Percentiles rank a stretch among this genome's conserved stretches.
phyloP scores from a whole-genome alignment of 2,329 filamentous ascomycete species.

The Cladosporium colombiae region DNA sequence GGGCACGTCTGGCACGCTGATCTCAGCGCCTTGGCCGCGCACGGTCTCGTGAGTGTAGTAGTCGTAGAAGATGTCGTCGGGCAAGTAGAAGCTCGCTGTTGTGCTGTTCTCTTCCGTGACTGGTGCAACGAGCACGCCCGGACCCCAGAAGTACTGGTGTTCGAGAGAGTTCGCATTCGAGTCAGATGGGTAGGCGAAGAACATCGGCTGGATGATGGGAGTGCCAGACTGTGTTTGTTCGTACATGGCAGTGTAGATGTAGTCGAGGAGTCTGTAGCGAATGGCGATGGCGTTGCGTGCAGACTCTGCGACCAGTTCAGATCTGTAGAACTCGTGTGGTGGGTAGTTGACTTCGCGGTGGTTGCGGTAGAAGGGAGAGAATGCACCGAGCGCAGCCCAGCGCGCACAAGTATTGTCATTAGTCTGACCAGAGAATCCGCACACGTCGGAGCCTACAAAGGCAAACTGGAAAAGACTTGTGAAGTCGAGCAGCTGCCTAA shows the following conservation, averaged over 20 bases:
- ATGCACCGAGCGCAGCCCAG: constrained; percentile 74
- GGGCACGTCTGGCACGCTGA: constrained; percentile 49
- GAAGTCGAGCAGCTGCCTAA: constrained; percentile 48
- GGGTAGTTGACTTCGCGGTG: constrained; percentile 60
- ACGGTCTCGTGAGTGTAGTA: constrained; percentile 56
- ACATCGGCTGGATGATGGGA: constrained; percentile 69
- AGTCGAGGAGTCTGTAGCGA: constrained; percentile 76
- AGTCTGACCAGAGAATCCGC: constrained; percentile 70
- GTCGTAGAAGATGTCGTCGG: constrained; percentile 61
- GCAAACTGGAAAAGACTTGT: constrained; percentile 51
- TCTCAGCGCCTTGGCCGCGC: constrained; percentile 47
- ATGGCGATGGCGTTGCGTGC: constrained; percentile 69
- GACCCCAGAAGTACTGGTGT: constrained; percentile 62
- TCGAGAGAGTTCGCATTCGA: constrained; percentile 54
- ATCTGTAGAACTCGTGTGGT: constrained; percentile 73
- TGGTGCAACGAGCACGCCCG: constrained; percentile 58
- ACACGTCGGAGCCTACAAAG: constrained; percentile 64
- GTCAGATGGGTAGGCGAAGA: constrained; percentile 68
- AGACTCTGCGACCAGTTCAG: constrained; percentile 62
- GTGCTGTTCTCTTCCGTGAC: constrained; percentile 56
- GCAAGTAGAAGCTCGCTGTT: constrained; percentile 57
- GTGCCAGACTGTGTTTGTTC: constrained; percentile 61
- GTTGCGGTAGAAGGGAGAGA: constrained; percentile 74
- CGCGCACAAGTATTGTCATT: constrained; percentile 70
- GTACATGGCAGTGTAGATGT: constrained; percentile 73